Evolutionary conservation across 345 rosid species (phyloP).

Genomic region (Clarkia xantiana): DNA sequence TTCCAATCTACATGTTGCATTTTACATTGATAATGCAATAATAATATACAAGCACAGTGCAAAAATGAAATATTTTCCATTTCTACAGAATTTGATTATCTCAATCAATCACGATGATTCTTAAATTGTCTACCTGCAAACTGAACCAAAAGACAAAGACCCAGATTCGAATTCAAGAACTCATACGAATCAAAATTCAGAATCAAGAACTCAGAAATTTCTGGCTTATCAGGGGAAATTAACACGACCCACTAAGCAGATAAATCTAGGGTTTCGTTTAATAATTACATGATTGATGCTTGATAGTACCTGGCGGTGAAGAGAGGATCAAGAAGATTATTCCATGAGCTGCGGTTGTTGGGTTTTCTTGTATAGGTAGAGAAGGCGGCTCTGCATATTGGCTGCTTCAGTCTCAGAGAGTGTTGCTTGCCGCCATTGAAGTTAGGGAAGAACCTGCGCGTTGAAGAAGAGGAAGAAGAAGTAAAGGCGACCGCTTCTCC

Average conservation of each 20-base stretch:
- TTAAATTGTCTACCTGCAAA: no score
- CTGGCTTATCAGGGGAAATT: neutral
- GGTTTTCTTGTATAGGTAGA: slow-evolving; percentile 19
- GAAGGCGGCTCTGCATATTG: slow-evolving; percentile 23
- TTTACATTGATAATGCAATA: no score
- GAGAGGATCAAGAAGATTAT: slow-evolving; percentile 4
- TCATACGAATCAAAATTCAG: no score
- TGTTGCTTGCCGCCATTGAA: slow-evolving; percentile 17
- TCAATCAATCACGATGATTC: no score
- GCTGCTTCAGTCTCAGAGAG: slow-evolving; percentile 7
- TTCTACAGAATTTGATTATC: no score
- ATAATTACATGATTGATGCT: no score
- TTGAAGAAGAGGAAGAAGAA: slow-evolving; percentile 11
- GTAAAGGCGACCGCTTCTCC: slow-evolving; percentile 32
- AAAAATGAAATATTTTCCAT: no score
- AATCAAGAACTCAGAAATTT: neutral
- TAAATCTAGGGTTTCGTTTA: neutral
- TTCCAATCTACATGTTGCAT: no score
- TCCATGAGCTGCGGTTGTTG: slow-evolving; percentile 13
- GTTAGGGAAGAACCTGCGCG: slow-evolving; percentile 12
- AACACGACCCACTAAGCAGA: neutral
- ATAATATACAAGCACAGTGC: no score
- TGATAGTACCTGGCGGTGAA: slow-evolving; percentile 5
- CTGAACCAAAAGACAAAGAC: no score
- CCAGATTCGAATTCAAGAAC: no score